These are phyloP conservation scores for Pseudogymnoascus sp. DNA, from an alignment of 2,329 filamentous ascomycete genomes.

Conservation along the genomic window DNA sequence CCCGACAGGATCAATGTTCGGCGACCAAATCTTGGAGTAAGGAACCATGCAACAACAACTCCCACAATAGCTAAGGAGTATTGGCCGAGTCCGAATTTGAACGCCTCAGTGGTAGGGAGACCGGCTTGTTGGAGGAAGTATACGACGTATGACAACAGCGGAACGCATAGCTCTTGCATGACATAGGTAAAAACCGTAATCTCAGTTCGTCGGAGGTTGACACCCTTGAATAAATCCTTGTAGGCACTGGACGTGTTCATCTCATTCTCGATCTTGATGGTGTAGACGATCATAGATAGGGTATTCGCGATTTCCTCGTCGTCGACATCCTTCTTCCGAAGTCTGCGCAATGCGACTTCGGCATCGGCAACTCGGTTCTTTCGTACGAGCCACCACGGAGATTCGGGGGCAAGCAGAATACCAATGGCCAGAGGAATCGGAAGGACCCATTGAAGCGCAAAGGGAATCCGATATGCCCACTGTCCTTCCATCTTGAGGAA, in stretches of 20 bases:
- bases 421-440: constrained; percentile 36
- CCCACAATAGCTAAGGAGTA: constrained; percentile 36
- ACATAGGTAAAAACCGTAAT: constrained; percentile 28
- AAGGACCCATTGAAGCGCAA: constrained; percentile 40
- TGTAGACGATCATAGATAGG: constrained; percentile 43
- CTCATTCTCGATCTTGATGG: constrained; percentile 42
- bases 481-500: constrained; percentile 34
- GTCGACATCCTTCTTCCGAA: constrained; percentile 29
- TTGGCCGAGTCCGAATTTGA: constrained; percentile 42
- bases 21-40: constrained; percentile 17
- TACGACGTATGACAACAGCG: constrained; percentile 52
- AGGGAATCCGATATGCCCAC: constrained; percentile 39
- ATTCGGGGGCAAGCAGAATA: constrained; percentile 33
- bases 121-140: constrained; percentile 49
- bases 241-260: constrained; percentile 33
- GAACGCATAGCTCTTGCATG: constrained; percentile 32
- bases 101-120: constrained; percentile 37
- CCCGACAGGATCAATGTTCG: constrained; percentile 19
- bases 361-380: constrained; percentile 34
- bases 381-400: constrained; percentile 39
- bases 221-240: constrained; percentile 36
- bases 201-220: constrained; percentile 39
- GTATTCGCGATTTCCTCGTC: constrained; percentile 25
- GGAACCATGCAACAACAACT: constrained; percentile 20
- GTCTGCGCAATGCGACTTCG: constrained; percentile 22